A percentile compares a stretch with the other conserved stretches of the same genome.
These are phyloP conservation scores for Phyllosticta capitalensis DNA, from an alignment of 2,329 filamentous ascomycete genomes.

Conservation along the genomic window DNA sequence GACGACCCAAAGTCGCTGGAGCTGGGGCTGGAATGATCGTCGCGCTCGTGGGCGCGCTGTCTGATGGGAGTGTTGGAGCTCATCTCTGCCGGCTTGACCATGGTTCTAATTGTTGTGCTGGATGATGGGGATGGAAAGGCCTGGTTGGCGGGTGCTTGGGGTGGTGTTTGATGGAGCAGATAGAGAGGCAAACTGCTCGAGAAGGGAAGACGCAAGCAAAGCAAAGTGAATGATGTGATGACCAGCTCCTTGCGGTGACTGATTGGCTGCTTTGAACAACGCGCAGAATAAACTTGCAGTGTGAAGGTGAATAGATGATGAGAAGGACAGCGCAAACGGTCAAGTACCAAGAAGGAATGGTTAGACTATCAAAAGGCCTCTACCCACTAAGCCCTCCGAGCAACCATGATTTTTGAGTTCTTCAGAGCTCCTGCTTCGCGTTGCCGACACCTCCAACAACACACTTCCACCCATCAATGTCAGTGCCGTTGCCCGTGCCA, in stretches of 20 bases:
- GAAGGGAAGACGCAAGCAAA: too few relatives aligned
- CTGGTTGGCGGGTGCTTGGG: too few relatives aligned
- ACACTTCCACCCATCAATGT: slow-evolving; percentile 26
- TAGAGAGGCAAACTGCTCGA: too few relatives aligned
- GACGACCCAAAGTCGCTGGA: neutral
- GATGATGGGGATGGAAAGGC: too few relatives aligned
- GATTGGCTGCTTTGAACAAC: too few relatives aligned
- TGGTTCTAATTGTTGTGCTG: neutral
- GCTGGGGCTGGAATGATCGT: too few relatives aligned
- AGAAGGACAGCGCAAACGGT: too few relatives aligned
- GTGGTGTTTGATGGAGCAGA: neutral
- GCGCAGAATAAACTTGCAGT: too few relatives aligned
- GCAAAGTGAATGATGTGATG: too few relatives aligned
- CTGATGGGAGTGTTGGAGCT: neutral
- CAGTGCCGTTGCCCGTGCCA: slow-evolving; percentile 21
- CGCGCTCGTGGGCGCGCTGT: neutral
- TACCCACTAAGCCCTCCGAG: too few relatives aligned
- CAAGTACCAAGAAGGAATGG: neutral
- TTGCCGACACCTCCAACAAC: slow-evolving; percentile 9
- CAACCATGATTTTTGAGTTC: neutral
- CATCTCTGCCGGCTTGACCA: neutral
- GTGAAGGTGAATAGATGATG: too few relatives aligned
- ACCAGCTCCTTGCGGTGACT: too few relatives aligned
- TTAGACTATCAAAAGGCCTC: neutral
- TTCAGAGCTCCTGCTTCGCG: neutral